Percentiles rank a stretch among this genome's conserved stretches.
These are phyloP conservation scores for Hymenoscyphus salicellus DNA, from an alignment of 2,329 filamentous ascomycete genomes.

Conservation along the genomic window DNA sequence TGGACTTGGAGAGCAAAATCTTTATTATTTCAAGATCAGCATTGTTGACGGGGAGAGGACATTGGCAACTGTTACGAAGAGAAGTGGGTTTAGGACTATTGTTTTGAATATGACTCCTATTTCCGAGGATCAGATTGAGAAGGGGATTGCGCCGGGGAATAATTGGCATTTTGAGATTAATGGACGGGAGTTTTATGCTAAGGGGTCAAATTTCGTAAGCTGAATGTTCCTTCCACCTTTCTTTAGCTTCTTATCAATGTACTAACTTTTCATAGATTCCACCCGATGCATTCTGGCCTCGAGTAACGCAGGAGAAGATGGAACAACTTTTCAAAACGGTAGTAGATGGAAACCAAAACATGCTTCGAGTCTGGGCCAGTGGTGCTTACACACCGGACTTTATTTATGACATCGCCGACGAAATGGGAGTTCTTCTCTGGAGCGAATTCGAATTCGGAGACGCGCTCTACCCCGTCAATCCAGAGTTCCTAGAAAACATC, in stretches of 20 bases:
- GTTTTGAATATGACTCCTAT: conserved; percentile 56
- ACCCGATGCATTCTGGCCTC: conserved; percentile 55
- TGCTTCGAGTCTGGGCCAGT: conserved; percentile 61
- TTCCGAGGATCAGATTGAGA: conserved; percentile 49
- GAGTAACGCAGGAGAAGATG: conserved; percentile 53
- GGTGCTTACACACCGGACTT: conserved; percentile 60
- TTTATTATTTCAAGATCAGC: conserved; percentile 55
- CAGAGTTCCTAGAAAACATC: conserved; percentile 54
- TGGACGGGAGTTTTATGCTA: conserved; percentile 61
- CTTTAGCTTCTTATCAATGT: not conserved
- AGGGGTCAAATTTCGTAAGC: conserved; percentile 54
- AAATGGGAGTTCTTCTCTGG: conserved; percentile 59
- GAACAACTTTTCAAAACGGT: conserved; percentile 52
- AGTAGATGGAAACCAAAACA: conserved; percentile 59
- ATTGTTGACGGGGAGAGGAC: conserved; percentile 40
- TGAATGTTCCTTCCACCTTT: not conserved
- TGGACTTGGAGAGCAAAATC: conserved; percentile 53
- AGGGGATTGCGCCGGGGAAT: conserved; percentile 54
- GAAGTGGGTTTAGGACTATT: conserved; percentile 60
- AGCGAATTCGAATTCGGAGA: conserved; percentile 63
- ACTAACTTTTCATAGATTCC: not conserved
- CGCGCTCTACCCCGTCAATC: conserved; percentile 54
- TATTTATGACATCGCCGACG: conserved; percentile 61
- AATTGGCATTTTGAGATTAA: conserved; percentile 67
- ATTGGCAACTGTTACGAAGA: conserved; percentile 48